phyloP scores from a whole-genome alignment of 2,329 filamentous ascomycete species.

The Cladophialophora exuberans region DNA sequence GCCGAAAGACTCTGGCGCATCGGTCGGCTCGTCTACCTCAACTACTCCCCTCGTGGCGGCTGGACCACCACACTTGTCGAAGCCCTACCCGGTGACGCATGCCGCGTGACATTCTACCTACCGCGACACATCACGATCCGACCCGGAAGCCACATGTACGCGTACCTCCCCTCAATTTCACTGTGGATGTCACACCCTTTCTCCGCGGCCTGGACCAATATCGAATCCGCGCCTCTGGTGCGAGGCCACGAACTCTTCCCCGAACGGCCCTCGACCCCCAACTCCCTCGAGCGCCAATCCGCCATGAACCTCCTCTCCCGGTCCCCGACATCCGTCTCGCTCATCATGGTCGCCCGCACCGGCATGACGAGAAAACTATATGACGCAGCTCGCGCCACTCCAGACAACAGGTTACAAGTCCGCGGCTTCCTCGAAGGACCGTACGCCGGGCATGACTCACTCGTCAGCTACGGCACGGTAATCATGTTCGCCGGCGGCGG shows the following conservation, averaged over 20 bases:
- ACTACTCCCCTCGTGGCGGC: slow-evolving; percentile 51
- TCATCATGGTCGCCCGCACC: slow-evolving; percentile 64
- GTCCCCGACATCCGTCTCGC: slow-evolving; percentile 51
- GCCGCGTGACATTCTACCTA: slow-evolving; percentile 63
- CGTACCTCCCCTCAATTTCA: slow-evolving; percentile 58
- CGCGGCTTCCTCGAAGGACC: slow-evolving; percentile 66
- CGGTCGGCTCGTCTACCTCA: slow-evolving; percentile 56
- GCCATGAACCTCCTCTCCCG: slow-evolving; percentile 19
- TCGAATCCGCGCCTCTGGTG: slow-evolving; percentile 32
- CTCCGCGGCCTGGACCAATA: slow-evolving; percentile 51
- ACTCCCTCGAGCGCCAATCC: slow-evolving; percentile 27
- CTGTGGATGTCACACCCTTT: slow-evolving; percentile 55
- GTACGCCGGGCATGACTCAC: slow-evolving; percentile 62
- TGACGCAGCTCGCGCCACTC: slow-evolving; percentile 52
- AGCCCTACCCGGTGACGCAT: slow-evolving; percentile 63
- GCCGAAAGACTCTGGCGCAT: slow-evolving; percentile 52
- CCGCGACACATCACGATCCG: slow-evolving; percentile 56
- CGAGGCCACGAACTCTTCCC: slow-evolving; percentile 16
- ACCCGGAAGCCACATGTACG: slow-evolving; percentile 64
- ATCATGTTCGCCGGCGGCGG: slow-evolving; percentile 68
- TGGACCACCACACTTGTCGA: slow-evolving; percentile 59
- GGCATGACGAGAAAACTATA: slow-evolving; percentile 66
- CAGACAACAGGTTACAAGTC: slow-evolving; percentile 55
- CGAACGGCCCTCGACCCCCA: slow-evolving; percentile 20
- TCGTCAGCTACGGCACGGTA: slow-evolving; percentile 66